Conservation (phyloP, 2,329 filamentous ascomycete species). For the Fusarium burgessii region DNA sequence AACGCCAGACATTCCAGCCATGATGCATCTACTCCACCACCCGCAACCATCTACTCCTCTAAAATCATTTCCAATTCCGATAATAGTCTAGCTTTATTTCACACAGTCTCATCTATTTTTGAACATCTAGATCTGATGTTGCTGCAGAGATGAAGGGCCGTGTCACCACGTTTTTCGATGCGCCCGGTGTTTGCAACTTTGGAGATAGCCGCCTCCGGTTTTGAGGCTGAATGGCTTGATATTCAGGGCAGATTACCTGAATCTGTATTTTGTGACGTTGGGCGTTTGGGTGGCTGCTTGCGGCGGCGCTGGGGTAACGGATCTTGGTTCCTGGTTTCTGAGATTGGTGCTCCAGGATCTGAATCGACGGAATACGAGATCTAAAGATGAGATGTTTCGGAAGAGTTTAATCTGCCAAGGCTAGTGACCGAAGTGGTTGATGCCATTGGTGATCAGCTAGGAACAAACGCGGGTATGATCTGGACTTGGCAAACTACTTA, state of each 20-base stretch:
- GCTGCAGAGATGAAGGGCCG: background rate
- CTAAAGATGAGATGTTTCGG: background rate
- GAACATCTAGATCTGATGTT: background rate
- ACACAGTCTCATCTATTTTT: background rate
- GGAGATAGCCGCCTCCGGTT: background rate
- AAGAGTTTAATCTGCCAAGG: background rate
- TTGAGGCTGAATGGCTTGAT: constrained; percentile 4
- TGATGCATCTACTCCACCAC: constrained; percentile 23
- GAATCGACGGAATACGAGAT: background rate
- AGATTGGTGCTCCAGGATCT: background rate
- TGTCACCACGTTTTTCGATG: constrained; percentile 3
- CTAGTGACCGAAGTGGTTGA: background rate
- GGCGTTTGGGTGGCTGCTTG: constrained; percentile 24
- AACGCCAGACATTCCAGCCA: constrained; percentile 38
- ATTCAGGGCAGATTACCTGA: constrained; percentile 26
- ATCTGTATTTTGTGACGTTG: background rate
- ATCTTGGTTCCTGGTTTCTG: background rate
- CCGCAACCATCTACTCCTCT: constrained; percentile 29
- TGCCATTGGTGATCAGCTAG: background rate
- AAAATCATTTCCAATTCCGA: constrained; percentile 4
- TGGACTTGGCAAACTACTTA: background rate
- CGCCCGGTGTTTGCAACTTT: background rate
- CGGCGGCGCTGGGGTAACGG: constrained; percentile 4
- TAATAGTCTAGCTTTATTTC: background rate
- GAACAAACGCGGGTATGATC: background rate